These are phyloP conservation scores for Stygiomarasmius scandens DNA, from an alignment of 1,284 basidiomycete genomes.

Conservation along the genomic window DNA sequence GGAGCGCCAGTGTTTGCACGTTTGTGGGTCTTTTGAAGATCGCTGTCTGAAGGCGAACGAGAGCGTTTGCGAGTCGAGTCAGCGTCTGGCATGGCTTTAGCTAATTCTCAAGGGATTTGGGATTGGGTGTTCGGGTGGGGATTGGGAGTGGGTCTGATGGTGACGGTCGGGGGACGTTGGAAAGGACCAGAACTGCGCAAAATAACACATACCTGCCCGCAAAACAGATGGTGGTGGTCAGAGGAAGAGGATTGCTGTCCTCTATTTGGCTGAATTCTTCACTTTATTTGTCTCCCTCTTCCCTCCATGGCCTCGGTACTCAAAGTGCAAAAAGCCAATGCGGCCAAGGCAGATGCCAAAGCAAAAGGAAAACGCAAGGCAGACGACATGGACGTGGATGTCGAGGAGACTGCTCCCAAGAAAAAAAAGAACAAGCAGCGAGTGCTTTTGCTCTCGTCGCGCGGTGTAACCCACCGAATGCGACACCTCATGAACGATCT, in stretches of 20 bases:
- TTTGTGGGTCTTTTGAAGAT: constrained; percentile 77
- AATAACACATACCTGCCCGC: constrained; percentile 8
- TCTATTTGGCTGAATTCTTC: not conserved
- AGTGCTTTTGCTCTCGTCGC: constrained; percentile 89
- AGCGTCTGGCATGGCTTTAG: constrained; percentile 77
- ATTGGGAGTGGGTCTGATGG: constrained; percentile 8
- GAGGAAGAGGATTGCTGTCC: not conserved
- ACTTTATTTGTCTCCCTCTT: not conserved
- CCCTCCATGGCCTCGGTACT: constrained; percentile 67
- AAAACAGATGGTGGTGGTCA: constrained; percentile 1
- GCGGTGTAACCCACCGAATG: constrained; percentile 96
- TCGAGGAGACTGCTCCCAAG: constrained; percentile 42
- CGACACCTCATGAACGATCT: constrained; percentile 96
- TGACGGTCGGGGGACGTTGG: constrained; percentile 2
- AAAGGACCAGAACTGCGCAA: not conserved
- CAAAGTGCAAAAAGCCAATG: constrained; percentile 64
- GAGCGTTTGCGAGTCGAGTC: constrained; percentile 83
- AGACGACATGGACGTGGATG: constrained; percentile 61
- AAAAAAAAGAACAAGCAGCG: constrained; percentile 81
- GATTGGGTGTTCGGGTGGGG: constrained; percentile 31
- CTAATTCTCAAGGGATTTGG: constrained; percentile 42
- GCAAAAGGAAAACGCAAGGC: constrained; percentile 67
- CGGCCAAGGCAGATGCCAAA: constrained; percentile 49
- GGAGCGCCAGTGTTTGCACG: constrained; percentile 77
- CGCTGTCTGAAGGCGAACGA: constrained; percentile 80